Percentiles rank a stretch among this genome's conserved stretches.
Conservation (phyloP, 2,329 filamentous ascomycete species). For the Calonectria honghensis region DNA sequence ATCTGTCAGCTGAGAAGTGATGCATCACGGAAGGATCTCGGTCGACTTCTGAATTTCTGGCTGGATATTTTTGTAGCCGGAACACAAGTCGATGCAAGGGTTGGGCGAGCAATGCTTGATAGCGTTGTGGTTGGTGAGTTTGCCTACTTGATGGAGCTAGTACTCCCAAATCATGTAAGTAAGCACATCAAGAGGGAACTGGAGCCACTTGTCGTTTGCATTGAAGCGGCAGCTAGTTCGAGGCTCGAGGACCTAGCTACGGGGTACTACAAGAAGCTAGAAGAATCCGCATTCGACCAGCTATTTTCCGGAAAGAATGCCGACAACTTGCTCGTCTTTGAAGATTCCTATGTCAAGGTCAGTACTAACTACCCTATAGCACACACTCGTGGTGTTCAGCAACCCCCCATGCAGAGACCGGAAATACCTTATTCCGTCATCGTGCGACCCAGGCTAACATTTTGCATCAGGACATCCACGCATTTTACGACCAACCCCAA, state of each 20-base stretch:
- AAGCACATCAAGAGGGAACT: neutral
- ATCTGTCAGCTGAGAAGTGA: neutral
- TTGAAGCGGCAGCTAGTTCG: slow-evolving; percentile 27
- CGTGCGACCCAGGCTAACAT: slow-evolving; percentile 46
- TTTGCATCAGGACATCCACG: slow-evolving; percentile 49
- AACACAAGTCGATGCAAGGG: no score
- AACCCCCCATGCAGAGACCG: slow-evolving; percentile 1
- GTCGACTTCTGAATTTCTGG: neutral
- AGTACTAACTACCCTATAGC: slow-evolving; percentile 25
- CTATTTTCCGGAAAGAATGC: slow-evolving; percentile 31
- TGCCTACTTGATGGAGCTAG: slow-evolving; percentile 26
- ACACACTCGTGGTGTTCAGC: neutral
- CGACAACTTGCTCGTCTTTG: slow-evolving; percentile 40
- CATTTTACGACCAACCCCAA: slow-evolving; percentile 41
- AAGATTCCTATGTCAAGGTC: slow-evolving; percentile 38
- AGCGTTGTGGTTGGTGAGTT: slow-evolving; percentile 42
- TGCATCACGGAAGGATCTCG: neutral
- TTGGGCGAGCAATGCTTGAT: neutral
- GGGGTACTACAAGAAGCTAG: neutral
- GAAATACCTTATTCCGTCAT: slow-evolving; percentile 48
- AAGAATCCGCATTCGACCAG: slow-evolving; percentile 8
- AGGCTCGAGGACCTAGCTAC: slow-evolving; percentile 5
- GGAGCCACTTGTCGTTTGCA: slow-evolving; percentile 15
- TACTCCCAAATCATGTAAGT: neutral
- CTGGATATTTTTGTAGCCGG: neutral